Evolutionary conservation across 2,329 filamentous ascomycete genomes (phyloP), one percentile per base, ranked within the genome.

Genomic region (Colletotrichum acutatum): DNA sequence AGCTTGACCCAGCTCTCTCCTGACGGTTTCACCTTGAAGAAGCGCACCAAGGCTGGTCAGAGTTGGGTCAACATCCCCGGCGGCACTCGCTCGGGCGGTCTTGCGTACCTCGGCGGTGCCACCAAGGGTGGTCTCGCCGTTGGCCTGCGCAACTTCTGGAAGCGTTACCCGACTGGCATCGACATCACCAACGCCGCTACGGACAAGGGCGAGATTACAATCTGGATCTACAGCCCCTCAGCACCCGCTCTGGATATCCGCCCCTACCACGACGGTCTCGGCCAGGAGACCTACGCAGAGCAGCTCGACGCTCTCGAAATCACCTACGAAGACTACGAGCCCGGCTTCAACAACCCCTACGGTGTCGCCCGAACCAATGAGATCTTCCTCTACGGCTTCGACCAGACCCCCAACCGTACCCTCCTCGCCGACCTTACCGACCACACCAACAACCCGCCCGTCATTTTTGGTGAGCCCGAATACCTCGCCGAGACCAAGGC

Each of bases 291-390:
- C 0, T 92, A 90, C 71, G 83, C 81, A 0, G 84, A 91, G 22
- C 86, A 92, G 77, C 80, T 91, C 0, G 89, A 91, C 71, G 90
- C 89, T 1, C 83, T 91, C 0, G 85, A 90, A 30, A 88, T 92
- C 26, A 92, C 90, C 0, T 92, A 92, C 71, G 90, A 92, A 72
- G 90, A 92, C 73, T 92, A 85, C 72, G 89, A 92, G 72, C 80
- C 79, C 0, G 86, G 85, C 0, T 90, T 89, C 54, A 83, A 87
- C 68, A 90, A 87, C 0, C 87, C 90, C 0, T 87, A 88, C 61
- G 90, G 90, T 0, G 87, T 92, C 42, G 88, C 85, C 0, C 81
- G 88, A 52, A 91, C 89, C 0, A 91, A 86, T 71, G 89, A 92
- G 76, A 68, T 91, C 6, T 88, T 84, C 66, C 75, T 92, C 16